Evolutionary conservation across 768 basidiomycete species (phyloP).

Genomic region (Termitomyces heimii): DNA sequence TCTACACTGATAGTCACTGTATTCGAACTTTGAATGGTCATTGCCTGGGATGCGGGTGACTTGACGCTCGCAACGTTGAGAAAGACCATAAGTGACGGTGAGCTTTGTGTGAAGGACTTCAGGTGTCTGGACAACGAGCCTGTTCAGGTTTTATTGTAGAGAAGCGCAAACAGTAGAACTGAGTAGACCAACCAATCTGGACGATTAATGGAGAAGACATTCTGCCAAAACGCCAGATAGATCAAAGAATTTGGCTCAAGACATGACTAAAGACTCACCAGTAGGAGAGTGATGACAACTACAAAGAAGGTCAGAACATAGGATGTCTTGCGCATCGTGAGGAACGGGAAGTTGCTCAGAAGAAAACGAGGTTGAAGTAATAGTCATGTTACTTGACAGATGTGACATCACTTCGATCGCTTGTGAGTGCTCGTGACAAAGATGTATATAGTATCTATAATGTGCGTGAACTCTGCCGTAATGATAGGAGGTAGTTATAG

Average conservation of each 20-base stretch:
- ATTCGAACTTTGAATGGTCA: constrained; percentile 39
- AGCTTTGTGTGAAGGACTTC: constrained; percentile 42
- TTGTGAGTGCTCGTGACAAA: neutral
- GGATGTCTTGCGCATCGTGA: constrained; percentile 59
- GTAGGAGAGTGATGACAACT: constrained; percentile 39
- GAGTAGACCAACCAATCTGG: constrained; percentile 51
- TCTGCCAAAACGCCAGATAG: constrained; percentile 30
- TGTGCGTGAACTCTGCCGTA: neutral
- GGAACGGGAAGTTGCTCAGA: neutral
- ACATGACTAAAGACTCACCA: constrained; percentile 35
- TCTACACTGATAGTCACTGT: constrained; percentile 57
- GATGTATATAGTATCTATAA: neutral
- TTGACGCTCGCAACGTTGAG: constrained; percentile 48
- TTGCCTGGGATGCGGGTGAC: constrained; percentile 41
- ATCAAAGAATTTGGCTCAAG: neutral
- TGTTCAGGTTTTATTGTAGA: constrained; percentile 13
- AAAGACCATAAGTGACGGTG: constrained; percentile 55
- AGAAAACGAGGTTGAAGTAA: neutral
- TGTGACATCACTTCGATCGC: neutral
- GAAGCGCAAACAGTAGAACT: neutral
- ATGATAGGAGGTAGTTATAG: neutral
- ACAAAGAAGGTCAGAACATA: constrained; percentile 61
- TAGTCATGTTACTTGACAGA: neutral
- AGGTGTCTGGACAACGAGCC: constrained; percentile 37
- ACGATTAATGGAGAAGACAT: constrained; percentile 46